Base-by-base conservation (phyloP, 2,329 filamentous ascomycete species). In the Pseudogymnoascus sp. region DNA sequence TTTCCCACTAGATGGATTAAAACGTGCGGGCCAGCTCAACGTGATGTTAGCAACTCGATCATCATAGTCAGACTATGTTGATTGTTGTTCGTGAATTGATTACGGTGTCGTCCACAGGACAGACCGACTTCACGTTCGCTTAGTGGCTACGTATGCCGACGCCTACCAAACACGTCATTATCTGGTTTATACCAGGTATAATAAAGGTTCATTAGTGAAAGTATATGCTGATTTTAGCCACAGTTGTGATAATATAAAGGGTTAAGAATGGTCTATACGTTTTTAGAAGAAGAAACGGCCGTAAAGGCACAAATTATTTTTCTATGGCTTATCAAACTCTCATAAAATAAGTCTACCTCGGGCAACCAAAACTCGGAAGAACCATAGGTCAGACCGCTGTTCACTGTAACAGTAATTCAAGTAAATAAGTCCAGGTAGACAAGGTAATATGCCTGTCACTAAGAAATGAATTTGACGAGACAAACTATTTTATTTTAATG, bases 161-260 rank as follows among this genome's bases (percentile, higher is more conserved):
- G 47, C 47, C 20, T 28, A 53, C 47, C 47, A 53, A 53, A 53
- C 47, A 53, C 47, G 47, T 53, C 47, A 53, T 33, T 53, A 35
- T 33, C 15, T 11, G 6, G 11, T 33, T 33, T 53, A 12, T 30
- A n/a, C 18, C 25, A 53, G 47, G 14, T 20, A 33, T 33, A 7
- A 35, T 12, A 33, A 18, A 18, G 28, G 11, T 53, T 53, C 11
- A 53, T 33, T 5, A 30, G 43, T 30, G 22, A 14, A 53, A 6
- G 11, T 14, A 53, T 53, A 30, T 4, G 22, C 28, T 7, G 8
- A 50, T 9, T 28, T 47, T 28, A 22, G 18, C 22, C 18, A 20
- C 6, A 20, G 20, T 22, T 47, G 41, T 30, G 5, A 6, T 15
- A 28, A 30, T 50, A 47, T 30, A 50, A 11, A 7, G 22, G 7